A percentile compares a stretch with the other conserved stretches of the same genome.
Conservation (phyloP, 768 basidiomycete genomes). For the Auricularia cornea region DNA sequence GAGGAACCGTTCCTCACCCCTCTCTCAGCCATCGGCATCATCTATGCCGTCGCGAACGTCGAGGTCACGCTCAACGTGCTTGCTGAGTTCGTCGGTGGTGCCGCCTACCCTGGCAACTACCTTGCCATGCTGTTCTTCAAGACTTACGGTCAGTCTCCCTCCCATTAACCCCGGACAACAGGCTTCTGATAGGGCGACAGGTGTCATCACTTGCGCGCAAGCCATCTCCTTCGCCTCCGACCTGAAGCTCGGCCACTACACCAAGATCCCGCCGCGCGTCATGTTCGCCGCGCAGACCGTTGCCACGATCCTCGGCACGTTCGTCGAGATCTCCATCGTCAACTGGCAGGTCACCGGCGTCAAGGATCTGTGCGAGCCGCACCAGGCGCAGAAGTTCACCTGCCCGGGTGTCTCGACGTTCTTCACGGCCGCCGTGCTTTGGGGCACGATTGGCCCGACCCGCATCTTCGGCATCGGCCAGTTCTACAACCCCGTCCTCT, state of each 20-base stretch:
- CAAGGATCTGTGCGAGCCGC: slow-evolving; percentile 14
- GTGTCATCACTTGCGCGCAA: slow-evolving; percentile 13
- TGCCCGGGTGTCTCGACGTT: slow-evolving; percentile 25
- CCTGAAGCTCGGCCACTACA: slow-evolving; percentile 17
- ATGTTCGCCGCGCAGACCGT: slow-evolving; percentile 26
- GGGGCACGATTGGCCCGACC: slow-evolving; percentile 21
- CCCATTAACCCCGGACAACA: too few relatives aligned
- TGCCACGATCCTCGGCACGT: slow-evolving; percentile 26
- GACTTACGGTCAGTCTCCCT: too few relatives aligned
- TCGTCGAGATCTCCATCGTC: slow-evolving; percentile 21
- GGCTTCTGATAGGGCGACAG: too few relatives aligned
- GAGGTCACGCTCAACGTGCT: slow-evolving; percentile 21
- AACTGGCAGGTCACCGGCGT: slow-evolving; percentile 26
- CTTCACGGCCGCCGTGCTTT: slow-evolving; percentile 27
- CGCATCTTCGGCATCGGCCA: slow-evolving; percentile 12
- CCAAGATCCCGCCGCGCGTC: slow-evolving; percentile 20
- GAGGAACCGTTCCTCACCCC: slow-evolving; percentile 9
- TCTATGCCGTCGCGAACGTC: slow-evolving; percentile 19
- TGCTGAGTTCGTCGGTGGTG: slow-evolving; percentile 27
- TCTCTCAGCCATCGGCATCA: slow-evolving; percentile 10
- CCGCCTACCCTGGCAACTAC: slow-evolving; percentile 21
- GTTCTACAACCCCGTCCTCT: slow-evolving; percentile 13
- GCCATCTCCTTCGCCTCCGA: slow-evolving; percentile 7
- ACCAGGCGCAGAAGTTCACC: slow-evolving; percentile 18
- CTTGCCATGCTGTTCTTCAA: slow-evolving; percentile 19